Evolutionary conservation across 805 yeast species (phyloP).

Genomic region (Kluyveromyces aestuarii): DNA sequence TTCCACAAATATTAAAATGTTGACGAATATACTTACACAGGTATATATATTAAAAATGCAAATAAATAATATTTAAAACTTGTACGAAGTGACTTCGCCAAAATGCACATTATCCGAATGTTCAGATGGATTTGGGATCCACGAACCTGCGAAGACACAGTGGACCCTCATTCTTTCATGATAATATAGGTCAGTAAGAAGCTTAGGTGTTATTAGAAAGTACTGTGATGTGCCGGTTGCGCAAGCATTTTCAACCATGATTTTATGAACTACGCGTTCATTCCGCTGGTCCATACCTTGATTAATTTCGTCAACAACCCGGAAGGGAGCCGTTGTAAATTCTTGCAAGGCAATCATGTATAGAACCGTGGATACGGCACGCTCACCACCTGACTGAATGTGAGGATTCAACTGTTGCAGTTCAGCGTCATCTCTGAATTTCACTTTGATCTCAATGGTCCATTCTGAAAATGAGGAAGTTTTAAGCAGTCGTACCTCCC

Average conservation of each 20-base stretch:
- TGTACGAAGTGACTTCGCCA: slow-evolving; percentile 29
- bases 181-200: slow-evolving; percentile 68
- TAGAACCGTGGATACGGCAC: slow-evolving; percentile 89
- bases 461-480: slow-evolving; percentile 53
- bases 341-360: slow-evolving; percentile 88
- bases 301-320: slow-evolving; percentile 95
- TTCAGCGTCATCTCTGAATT: slow-evolving; percentile 72
- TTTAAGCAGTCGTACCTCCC: slow-evolving; percentile 56
- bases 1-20: neutral
- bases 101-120: slow-evolving; percentile 26
- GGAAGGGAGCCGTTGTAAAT: slow-evolving; percentile 76
- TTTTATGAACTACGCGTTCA: slow-evolving; percentile 76
- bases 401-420: slow-evolving; percentile 69
- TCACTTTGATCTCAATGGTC: slow-evolving; percentile 76
- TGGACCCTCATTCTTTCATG: slow-evolving; percentile 76
- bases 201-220: slow-evolving; percentile 87
- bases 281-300: slow-evolving; percentile 98
- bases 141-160: slow-evolving; percentile 62
- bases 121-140: slow-evolving; percentile 32
- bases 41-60: slow-evolving; percentile 1
- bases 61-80: slow-evolving; percentile 7
- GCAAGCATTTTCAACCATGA: slow-evolving; percentile 81
- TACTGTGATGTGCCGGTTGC: slow-evolving; percentile 60
- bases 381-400: slow-evolving; percentile 95
- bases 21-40: slow-evolving; percentile 2